Evolutionary conservation across 23 red algal species (phyloP), one percentile per base, ranked within the genome.

Genomic region (Cyanidium caldarium): DNA sequence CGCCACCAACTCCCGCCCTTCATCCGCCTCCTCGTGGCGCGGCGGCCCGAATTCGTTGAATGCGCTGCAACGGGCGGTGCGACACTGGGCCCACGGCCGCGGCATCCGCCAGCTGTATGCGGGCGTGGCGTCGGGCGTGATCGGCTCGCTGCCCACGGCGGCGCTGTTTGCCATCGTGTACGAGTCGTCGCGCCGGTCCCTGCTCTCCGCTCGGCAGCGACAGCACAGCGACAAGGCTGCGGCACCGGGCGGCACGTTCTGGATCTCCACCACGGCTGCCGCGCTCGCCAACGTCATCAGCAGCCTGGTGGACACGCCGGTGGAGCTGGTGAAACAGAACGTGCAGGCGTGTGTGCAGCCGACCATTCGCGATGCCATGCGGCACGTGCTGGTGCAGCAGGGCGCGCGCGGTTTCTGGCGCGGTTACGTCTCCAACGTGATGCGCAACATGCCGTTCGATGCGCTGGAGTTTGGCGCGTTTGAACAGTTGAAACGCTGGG

Each of bases 401-500:
- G 69, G 69, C 14, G 40, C 38, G 34, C 45, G 33, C 1, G 77
- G 66, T 12, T 30, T 81, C 2, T 81, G 40, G 31, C 33, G n/a
- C 16, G 77, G 77, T n/a, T 58, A 44, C 29, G 38, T 30, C 0
- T 65, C 45, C 25, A 81, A 71, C 42, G 28, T 81, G 38, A 7
- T 73, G 17, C 37, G 58, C 2, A 58, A 70, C 46, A 25, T 81
- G 38, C 77, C 77, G 67, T 81, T 81, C 61, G 77, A 81, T 41
- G 77, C 77, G 15, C 69, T 81, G 26, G 77, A 81, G 37, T 81
- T 81, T 73, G 77, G 43, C 10, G 39, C 41, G 1, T 81, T 67
- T 41, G 77, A 81, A 37, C 67, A 70, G 3, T 20, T 81, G 30
- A 57, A 73, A 81, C 43, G 46, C n/a, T 1, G 35, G 5, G 37